Evolutionary conservation across 768 basidiomycete species (phyloP).

Genomic region (Pleurotus salmoneostramineus): DNA sequence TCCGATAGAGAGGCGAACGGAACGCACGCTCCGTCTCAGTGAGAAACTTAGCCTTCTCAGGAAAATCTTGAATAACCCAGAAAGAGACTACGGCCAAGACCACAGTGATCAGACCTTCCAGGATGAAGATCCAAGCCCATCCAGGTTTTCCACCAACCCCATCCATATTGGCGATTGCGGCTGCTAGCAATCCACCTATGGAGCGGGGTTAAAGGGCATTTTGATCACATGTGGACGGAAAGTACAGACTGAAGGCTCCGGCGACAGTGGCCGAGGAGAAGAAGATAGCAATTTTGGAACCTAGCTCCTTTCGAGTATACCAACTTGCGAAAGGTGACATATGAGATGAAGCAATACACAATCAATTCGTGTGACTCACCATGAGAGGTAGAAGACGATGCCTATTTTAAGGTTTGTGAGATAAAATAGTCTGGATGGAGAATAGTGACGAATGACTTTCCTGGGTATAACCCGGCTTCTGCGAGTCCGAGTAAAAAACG

Average conservation of each 20-base stretch:
- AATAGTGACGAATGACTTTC: neutral
- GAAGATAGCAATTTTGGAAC: slow-evolving; percentile 68
- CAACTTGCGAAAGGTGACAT: slow-evolving; percentile 42
- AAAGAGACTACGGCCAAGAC: slow-evolving; percentile 55
- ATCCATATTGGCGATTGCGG: slow-evolving; percentile 67
- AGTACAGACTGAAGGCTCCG: slow-evolving; percentile 62
- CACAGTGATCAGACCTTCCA: slow-evolving; percentile 58
- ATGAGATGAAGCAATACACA: neutral
- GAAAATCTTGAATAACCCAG: slow-evolving; percentile 78
- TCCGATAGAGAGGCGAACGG: neutral
- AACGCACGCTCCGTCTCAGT: slow-evolving; percentile 53
- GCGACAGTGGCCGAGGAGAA: slow-evolving; percentile 79
- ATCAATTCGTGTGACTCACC: slow-evolving; percentile 26
- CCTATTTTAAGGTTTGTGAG: slow-evolving; percentile 17
- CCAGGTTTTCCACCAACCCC: slow-evolving; percentile 60
- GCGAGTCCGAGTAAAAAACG: slow-evolving; percentile 61
- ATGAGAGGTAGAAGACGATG: slow-evolving; percentile 60
- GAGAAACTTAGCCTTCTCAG: slow-evolving; percentile 70
- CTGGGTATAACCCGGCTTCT: slow-evolving; percentile 55
- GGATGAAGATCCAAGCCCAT: slow-evolving; percentile 45
- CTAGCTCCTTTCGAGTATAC: slow-evolving; percentile 78
- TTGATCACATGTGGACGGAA: neutral
- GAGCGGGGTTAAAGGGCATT: neutral
- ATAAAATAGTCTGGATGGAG: neutral
- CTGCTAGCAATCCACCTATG: slow-evolving; percentile 59